Conservation (phyloP, 805 yeast species). For the Citeromyces matritensis region DNA sequence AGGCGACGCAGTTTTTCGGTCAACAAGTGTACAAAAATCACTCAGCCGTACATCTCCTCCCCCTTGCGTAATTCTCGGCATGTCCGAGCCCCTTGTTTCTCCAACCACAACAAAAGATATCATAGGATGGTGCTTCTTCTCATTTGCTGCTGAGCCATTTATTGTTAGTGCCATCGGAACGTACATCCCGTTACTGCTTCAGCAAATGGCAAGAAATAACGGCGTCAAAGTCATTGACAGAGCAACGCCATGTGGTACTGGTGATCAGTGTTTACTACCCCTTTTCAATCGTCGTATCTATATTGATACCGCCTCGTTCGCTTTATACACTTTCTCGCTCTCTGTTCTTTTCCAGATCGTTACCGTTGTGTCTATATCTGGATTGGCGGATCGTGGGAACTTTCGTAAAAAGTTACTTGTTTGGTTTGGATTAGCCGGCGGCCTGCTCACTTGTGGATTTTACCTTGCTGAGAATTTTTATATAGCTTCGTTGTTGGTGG, state of each 20-base stretch:
- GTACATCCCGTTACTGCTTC: slow-evolving; percentile 57
- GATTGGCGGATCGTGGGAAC: slow-evolving; percentile 51
- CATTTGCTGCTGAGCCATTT: slow-evolving; percentile 73
- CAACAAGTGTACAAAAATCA: too few relatives aligned
- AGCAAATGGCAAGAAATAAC: slow-evolving; percentile 57
- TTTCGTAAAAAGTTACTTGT: slow-evolving; percentile 43
- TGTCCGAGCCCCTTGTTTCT: not conserved
- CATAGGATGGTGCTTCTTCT: slow-evolving; percentile 54
- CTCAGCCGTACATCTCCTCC: too few relatives aligned
- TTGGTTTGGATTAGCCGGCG: slow-evolving; percentile 44
- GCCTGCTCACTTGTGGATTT: slow-evolving; percentile 23
- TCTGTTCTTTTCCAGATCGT: slow-evolving; percentile 64
- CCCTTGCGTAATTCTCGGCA: too few relatives aligned
- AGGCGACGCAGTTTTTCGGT: too few relatives aligned
- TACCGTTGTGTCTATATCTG: slow-evolving; percentile 58
- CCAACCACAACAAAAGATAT: slow-evolving; percentile 27
- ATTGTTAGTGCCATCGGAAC: slow-evolving; percentile 70
- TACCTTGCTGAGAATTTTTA: slow-evolving; percentile 18
- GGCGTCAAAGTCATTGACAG: slow-evolving; percentile 53
- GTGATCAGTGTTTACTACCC: slow-evolving; percentile 18
- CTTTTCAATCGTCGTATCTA: slow-evolving; percentile 16
- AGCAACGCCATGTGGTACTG: slow-evolving; percentile 30
- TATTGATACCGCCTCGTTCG: slow-evolving; percentile 61
- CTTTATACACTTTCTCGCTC: slow-evolving; percentile 56
- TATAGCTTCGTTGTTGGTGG: slow-evolving; percentile 34